These are phyloP conservation scores for Saccharomyces hybrid DNA, from an alignment of 1,139 yeast species.

Conservation along the genomic window DNA sequence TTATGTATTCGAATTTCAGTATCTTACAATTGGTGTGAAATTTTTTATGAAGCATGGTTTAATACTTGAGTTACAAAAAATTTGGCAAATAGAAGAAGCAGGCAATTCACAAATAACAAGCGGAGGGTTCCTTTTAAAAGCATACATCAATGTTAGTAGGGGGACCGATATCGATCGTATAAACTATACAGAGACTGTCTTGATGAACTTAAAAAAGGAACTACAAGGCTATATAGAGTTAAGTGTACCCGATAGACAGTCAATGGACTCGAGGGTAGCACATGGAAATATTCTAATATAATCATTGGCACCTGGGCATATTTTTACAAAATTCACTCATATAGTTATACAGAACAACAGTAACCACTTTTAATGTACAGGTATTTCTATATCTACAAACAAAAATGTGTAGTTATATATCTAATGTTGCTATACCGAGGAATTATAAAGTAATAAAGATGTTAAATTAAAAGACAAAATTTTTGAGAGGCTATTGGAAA, in stretches of 20 bases:
- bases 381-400: background rate
- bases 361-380: background rate
- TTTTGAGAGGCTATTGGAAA: background rate
- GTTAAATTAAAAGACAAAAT: background rate
- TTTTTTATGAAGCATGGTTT: constrained; percentile 61
- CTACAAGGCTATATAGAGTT: constrained; percentile 61
- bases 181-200: constrained; percentile 55
- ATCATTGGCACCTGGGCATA: background rate
- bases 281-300: background rate
- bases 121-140: constrained; percentile 43
- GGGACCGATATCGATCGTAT: constrained; percentile 72
- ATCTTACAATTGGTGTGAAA: constrained; percentile 31
- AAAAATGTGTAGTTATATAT: background rate
- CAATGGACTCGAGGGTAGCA: constrained; percentile 64
- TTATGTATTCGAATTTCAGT: constrained; percentile 58
- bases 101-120: constrained; percentile 29
- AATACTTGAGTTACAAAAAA: constrained; percentile 43
- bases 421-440: background rate
- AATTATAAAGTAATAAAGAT: background rate
- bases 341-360: background rate
- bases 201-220: constrained; percentile 55
- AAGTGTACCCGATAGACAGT: constrained; percentile 67
- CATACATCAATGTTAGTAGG: constrained; percentile 60
- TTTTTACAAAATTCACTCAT: background rate
- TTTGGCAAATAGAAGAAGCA: constrained; percentile 19